Evolutionary conservation across 306 rosid genomes (phyloP).

Genomic region (Rosa multiflora): DNA sequence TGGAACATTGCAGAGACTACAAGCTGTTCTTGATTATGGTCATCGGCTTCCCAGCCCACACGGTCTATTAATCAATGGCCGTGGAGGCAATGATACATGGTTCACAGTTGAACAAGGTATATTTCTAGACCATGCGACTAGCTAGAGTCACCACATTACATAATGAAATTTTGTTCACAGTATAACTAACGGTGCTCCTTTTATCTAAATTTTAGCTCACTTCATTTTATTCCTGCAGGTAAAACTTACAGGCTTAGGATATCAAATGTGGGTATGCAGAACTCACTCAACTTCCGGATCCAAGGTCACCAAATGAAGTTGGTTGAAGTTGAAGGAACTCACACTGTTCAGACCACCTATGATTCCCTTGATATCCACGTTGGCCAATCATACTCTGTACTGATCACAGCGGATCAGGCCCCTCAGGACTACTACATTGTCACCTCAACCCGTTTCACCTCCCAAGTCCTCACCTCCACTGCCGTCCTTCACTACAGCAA

Average conservation of each 20-base stretch:
- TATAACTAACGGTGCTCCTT: not conserved
- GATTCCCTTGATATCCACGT: conserved; percentile 82
- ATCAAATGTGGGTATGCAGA: conserved; percentile 80
- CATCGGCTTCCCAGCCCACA: conserved; percentile 73
- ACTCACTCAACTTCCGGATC: conserved; percentile 79
- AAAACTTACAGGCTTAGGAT: conserved; percentile 92
- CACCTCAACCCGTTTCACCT: conserved; percentile 68
- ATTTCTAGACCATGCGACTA: not conserved
- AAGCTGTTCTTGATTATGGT: conserved; percentile 58
- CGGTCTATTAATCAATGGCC: conserved; percentile 77
- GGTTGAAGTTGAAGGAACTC: conserved; percentile 96
- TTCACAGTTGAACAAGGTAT: conserved; percentile 77
- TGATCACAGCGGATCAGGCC: conserved; percentile 79
- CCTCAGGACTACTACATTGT: conserved; percentile 69
- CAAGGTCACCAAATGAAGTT: conserved; percentile 70
- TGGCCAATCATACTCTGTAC: conserved; percentile 89
- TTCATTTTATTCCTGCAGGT: conserved; percentile 38
- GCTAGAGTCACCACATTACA: not conserved
- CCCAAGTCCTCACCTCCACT: conserved; percentile 47
- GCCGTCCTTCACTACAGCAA: conserved; percentile 69
- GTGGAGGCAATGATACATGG: conserved; percentile 47
- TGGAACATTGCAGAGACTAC: conserved; percentile 48
- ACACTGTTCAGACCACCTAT: conserved; percentile 73
- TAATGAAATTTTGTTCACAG: not conserved
- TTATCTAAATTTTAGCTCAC: not conserved